Conservation (phyloP, 2,329 filamentous ascomycete species). For the Cryphonectria radicalis region DNA sequence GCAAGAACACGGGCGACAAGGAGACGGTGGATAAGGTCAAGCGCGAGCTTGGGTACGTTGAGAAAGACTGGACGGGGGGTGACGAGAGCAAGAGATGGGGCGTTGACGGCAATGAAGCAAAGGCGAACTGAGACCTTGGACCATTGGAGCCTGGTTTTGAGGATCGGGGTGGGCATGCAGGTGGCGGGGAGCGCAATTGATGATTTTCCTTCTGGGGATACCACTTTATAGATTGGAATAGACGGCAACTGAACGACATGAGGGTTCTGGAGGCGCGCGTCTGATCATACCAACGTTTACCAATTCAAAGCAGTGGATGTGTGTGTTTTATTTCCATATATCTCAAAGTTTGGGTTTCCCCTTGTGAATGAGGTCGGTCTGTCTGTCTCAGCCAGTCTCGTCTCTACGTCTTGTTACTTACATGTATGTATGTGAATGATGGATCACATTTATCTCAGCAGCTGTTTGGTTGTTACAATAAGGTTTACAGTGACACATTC, state of each 20-base stretch:
- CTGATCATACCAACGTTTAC: not conserved
- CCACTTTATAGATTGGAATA: conserved; percentile 27
- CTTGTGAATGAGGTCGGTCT: no score
- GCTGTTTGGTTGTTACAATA: not conserved
- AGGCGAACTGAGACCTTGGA: conserved; percentile 10
- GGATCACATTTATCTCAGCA: not conserved
- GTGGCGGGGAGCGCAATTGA: conserved; percentile 9
- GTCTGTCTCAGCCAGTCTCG: not conserved
- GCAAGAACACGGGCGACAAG: conserved; percentile 93
- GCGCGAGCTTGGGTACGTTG: conserved; percentile 80
- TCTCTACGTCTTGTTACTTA: not conserved
- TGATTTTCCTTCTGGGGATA: conserved; percentile 22
- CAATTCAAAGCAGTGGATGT: not conserved
- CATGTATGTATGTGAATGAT: not conserved
- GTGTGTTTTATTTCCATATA: not conserved
- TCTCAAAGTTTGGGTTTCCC: not conserved
- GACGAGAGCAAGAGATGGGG: conserved; percentile 88
- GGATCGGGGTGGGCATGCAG: not conserved
- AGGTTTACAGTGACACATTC: no score
- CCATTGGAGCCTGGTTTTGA: not conserved
- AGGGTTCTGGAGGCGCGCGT: not conserved
- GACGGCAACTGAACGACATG: conserved; percentile 4
- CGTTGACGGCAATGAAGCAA: conserved; percentile 44
- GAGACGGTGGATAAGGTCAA: conserved; percentile 82
- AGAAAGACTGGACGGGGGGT: conserved; percentile 80